These are phyloP conservation scores for Peziza echinospora DNA, from an alignment of 495 filamentous ascomycete genomes.

Conservation along the genomic window DNA sequence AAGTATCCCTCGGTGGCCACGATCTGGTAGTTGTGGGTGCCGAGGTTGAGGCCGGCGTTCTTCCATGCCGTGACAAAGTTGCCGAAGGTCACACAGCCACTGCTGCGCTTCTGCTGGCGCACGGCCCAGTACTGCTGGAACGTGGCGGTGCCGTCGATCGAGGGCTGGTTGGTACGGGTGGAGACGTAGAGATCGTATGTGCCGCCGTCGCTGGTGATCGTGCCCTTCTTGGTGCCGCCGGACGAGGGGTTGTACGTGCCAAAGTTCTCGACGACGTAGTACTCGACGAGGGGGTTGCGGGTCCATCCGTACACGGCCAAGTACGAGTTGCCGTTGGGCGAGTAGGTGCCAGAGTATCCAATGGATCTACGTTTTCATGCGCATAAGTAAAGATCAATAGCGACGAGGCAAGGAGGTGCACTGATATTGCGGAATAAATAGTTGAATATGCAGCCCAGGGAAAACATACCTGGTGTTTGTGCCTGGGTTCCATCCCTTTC, in stretches of 20 bases:
- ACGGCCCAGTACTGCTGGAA: constrained; percentile 44
- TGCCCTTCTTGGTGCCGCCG: constrained; percentile 27
- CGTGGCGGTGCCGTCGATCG: constrained; percentile 35
- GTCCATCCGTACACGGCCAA: constrained; percentile 43
- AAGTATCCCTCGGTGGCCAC: constrained; percentile 32
- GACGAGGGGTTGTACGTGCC: constrained; percentile 33
- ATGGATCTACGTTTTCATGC: constrained; percentile 20
- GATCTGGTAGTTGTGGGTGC: constrained; percentile 21
- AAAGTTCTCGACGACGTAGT: constrained; percentile 41
- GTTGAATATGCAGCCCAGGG: too few species aligned
- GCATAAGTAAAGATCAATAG: neutral
- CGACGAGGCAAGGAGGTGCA: too few species aligned
- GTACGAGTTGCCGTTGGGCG: constrained; percentile 30
- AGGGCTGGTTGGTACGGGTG: constrained; percentile 32
- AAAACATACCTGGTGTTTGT: constrained; percentile 19
- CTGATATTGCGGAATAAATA: too few species aligned
- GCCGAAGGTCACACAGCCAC: constrained; percentile 10
- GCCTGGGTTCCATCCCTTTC: constrained; percentile 41
- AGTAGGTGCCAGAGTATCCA: constrained; percentile 28
- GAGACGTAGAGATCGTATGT: constrained; percentile 37
- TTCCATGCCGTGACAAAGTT: constrained; percentile 23
- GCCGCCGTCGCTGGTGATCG: constrained; percentile 31
- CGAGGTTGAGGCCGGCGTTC: constrained; percentile 19
- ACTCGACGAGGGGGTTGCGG: constrained; percentile 37
- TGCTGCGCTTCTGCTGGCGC: constrained; percentile 23